Percentiles rank a stretch among this genome's conserved stretches.
phyloP scores from a whole-genome alignment of 306 rosid genomes.

The Lablab purpureus region DNA sequence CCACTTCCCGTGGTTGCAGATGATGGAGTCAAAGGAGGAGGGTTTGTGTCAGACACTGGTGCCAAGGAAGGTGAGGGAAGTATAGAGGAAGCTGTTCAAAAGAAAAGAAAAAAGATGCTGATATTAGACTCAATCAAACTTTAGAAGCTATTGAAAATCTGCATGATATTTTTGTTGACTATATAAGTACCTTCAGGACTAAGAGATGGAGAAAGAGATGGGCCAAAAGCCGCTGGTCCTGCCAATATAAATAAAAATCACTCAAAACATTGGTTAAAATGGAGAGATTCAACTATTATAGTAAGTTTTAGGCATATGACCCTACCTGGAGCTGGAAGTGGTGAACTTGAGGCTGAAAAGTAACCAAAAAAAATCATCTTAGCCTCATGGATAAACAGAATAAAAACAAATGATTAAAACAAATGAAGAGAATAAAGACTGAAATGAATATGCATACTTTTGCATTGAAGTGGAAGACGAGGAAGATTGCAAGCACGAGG shows the following conservation, averaged over 20 bases:
- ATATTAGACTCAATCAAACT: slow-evolving; percentile 36
- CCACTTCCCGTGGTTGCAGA: slow-evolving; percentile 61
- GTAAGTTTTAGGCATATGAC: not conserved
- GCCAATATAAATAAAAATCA: slow-evolving; percentile 40
- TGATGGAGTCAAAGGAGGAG: slow-evolving; percentile 49
- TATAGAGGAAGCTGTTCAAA: slow-evolving; percentile 61
- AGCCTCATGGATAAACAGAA: slow-evolving; percentile 9
- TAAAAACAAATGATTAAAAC: not conserved
- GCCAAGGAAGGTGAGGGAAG: slow-evolving; percentile 68
- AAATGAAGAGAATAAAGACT: not conserved
- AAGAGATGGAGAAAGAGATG: slow-evolving; percentile 67
- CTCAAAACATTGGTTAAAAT: not conserved
- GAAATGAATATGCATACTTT: slow-evolving; percentile 46
- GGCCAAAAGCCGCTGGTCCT: slow-evolving; percentile 72
- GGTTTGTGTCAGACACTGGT: slow-evolving; percentile 65
- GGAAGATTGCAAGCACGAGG: slow-evolving; percentile 92
- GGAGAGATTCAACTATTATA: not conserved
- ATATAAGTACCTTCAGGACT: slow-evolving; percentile 67
- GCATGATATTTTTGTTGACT: not conserved
- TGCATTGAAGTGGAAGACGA: slow-evolving; percentile 83
- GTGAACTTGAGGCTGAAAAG: slow-evolving; percentile 67
- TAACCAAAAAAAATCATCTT: slow-evolving; percentile 30
- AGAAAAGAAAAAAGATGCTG: slow-evolving; percentile 14
- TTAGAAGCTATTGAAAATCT: not conserved
- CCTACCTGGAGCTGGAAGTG: slow-evolving; percentile 90